Evolutionary conservation across 805 yeast species (phyloP), one percentile per base, ranked within the genome.

Genomic region (Saturnispora diversa): DNA sequence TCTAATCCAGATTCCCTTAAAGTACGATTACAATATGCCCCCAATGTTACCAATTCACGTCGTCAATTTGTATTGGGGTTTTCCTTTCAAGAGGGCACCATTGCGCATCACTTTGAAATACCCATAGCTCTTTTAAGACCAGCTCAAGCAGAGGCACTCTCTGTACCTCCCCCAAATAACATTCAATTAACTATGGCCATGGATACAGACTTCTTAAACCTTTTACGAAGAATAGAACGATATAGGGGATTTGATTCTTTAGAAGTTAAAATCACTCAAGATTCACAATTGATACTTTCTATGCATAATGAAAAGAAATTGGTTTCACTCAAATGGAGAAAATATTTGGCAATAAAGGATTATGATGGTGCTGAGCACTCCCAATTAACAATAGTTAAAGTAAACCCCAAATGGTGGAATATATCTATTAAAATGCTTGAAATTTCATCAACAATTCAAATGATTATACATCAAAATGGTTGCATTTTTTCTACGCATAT

Each of bases 331-430:
- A 65, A 73, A 38, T 79, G 84, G 84, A 77, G 75, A 49, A 74
- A 70, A 50, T 24, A 36, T 11, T 17, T 43, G n/a, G 46, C 44
- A 10, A 24, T 38, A 1, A 32, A 22, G 12, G 63, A 54, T 19
- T 50, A 60, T 16, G 37, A 56, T 23, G 44, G 48, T 33, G 47
- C 40, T 9, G 48, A 35, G 30, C 25, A 39, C 23, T 34, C 17
- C 3, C 50, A 47, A 25, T 22, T 44, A 4, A 47, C 45, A 11
- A 29, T 41, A 40, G 45, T 52, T 13, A 60, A 67, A 21, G 72
- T 83, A 22, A 68, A 68, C 49, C 60, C 75, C 19, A 72, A 65
- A 50, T 85, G 81, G 54, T 83, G 90, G 90, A 76, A 68, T 50
- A 60, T 75, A 45, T 83, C 84, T 1, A 65, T 77, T 5, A 72